Evolutionary conservation across 2,329 filamentous ascomycete genomes (phyloP).

Genomic region (Phyllosticta ampelicida): DNA sequence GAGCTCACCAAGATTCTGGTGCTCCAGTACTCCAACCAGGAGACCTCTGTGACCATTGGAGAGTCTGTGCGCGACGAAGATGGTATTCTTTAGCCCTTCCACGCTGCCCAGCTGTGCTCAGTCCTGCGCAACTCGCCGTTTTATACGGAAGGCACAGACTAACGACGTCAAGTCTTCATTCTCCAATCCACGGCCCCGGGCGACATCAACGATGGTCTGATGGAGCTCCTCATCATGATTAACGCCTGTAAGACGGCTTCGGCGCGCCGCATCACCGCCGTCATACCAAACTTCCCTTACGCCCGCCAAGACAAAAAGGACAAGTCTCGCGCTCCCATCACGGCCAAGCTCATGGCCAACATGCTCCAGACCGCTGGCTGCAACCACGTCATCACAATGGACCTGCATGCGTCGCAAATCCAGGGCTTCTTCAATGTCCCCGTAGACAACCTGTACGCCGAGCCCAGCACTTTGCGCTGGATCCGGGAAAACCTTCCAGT

Average conservation of each 20-base stretch:
- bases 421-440: constrained; percentile 90
- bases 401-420: constrained; percentile 86
- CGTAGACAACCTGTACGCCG: constrained; percentile 78
- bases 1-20: constrained; percentile 70
- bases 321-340: constrained; percentile 90
- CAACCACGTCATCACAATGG: constrained; percentile 92
- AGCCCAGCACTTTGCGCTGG: constrained; percentile 85
- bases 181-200: constrained; percentile 89
- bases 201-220: constrained; percentile 95
- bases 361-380: constrained; percentile 94
- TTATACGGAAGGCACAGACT: neutral
- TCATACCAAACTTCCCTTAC: constrained; percentile 94
- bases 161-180: constrained; percentile 61
- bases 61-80: constrained; percentile 96
- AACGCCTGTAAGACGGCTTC: constrained; percentile 82
- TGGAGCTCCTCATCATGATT: constrained; percentile 98
- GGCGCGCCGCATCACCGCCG: constrained; percentile 84
- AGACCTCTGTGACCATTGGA: constrained; percentile 85
- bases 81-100: constrained; percentile 40
- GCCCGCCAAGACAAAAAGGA: constrained; percentile 97
- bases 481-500: constrained; percentile 77
- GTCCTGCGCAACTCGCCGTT: constrained; percentile 23
- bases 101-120: constrained; percentile 16
- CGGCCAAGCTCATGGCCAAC: constrained; percentile 89
- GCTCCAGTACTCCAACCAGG: constrained; percentile 77